Evolutionary conservation across 2,329 filamentous ascomycete species (phyloP).

Genomic region (Cytospora piceicola): DNA sequence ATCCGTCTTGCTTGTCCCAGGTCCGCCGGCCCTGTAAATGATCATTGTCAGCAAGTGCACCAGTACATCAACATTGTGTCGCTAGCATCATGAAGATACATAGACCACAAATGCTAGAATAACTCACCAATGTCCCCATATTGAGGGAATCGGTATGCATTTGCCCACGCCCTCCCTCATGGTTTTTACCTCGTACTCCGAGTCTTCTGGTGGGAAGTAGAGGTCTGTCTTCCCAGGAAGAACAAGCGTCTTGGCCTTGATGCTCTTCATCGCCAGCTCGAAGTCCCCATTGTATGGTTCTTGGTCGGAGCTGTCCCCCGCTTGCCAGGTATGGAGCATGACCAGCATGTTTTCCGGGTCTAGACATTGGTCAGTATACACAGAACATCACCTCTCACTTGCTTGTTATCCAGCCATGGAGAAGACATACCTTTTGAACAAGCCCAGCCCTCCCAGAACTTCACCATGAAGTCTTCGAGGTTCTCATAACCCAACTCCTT

Average conservation of each 20-base stretch:
- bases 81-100: neutral
- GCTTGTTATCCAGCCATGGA: neutral
- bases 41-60: neutral
- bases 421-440: conserved; percentile 28
- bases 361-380: conserved; percentile 40
- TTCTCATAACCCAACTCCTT: conserved; percentile 63
- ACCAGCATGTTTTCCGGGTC: conserved; percentile 35
- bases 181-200: conserved; percentile 69
- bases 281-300: conserved; percentile 71
- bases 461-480: conserved; percentile 74
- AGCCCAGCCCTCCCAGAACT: conserved; percentile 78
- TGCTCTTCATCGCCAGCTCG: conserved; percentile 65
- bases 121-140: conserved; percentile 40
- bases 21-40: conserved; percentile 57
- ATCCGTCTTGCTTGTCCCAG: conserved; percentile 67
- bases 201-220: conserved; percentile 83
- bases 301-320: conserved; percentile 70
- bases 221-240: conserved; percentile 74
- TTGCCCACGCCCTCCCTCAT: conserved; percentile 37
- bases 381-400: neutral
- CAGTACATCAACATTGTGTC: neutral
- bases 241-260: conserved; percentile 74
- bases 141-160: conserved; percentile 37
- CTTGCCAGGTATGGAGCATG: conserved; percentile 75
- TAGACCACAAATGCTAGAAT: neutral